A percentile compares a stretch with the other conserved stretches of the same genome.
Evolutionary conservation across 768 basidiomycete genomes (phyloP).

Genomic region (Multifurca ochricompacta): DNA sequence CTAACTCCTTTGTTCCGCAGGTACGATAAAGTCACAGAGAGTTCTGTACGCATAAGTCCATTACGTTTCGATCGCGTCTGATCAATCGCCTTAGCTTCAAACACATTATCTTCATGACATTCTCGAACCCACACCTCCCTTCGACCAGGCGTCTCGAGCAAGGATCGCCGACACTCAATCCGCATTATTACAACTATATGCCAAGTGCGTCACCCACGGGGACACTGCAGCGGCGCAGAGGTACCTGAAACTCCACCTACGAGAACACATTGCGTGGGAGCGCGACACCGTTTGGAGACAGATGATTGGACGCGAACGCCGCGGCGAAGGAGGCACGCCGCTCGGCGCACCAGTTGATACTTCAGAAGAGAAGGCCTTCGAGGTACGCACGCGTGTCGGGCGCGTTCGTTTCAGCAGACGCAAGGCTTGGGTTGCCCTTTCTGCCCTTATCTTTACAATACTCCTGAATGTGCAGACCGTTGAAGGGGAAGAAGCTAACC

Average conservation of each 20-base stretch:
- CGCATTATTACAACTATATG: conserved; percentile 63
- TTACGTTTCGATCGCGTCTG: background rate
- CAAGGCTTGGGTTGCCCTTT: conserved; percentile 48
- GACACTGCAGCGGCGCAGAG: conserved; percentile 63
- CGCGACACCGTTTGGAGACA: conserved; percentile 96
- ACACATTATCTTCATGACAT: conserved; percentile 63
- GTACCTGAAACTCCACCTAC: conserved; percentile 78
- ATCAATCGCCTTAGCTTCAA: conserved; percentile 46
- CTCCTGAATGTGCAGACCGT: conserved; percentile 57
- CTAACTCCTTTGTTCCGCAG: conserved; percentile 38
- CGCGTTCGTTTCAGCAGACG: conserved; percentile 56
- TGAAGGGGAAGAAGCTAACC: conserved; percentile 64
- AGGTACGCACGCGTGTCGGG: conserved; percentile 59
- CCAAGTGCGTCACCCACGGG: conserved; percentile 75
- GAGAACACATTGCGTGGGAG: conserved; percentile 95
- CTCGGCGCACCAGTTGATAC: conserved; percentile 23
- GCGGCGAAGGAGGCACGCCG: conserved; percentile 39
- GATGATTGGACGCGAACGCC: conserved; percentile 81
- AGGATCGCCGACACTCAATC: conserved; percentile 49
- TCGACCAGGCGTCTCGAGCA: conserved; percentile 55
- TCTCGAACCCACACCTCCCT: conserved; percentile 64
- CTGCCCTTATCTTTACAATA: conserved; percentile 47
- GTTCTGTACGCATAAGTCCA: conserved; percentile 35
- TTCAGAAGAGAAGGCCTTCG: conserved; percentile 38
- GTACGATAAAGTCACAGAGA: conserved; percentile 90